A percentile compares a stretch with the other conserved stretches of the same genome.
These are phyloP conservation scores for Syzygium aqueum DNA, from an alignment of 345 rosid genomes.

Conservation along the genomic window DNA sequence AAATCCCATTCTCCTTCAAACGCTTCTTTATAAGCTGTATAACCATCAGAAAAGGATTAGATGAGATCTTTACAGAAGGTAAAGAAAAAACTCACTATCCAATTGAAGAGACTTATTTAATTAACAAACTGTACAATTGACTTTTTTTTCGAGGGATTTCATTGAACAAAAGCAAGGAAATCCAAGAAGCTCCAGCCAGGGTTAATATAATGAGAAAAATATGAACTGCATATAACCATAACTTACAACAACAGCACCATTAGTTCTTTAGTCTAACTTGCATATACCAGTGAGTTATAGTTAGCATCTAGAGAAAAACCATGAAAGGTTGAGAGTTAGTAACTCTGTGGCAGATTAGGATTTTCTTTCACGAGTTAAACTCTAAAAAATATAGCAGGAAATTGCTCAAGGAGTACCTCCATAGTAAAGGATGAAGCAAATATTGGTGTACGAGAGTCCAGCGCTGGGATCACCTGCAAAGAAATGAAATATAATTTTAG, in stretches of 20 bases:
- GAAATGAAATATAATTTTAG: constrained; percentile 6
- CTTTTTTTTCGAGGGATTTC: neutral
- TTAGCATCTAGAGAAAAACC: neutral
- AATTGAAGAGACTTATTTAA: neutral
- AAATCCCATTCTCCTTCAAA: constrained; percentile 91
- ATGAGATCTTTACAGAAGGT: neutral
- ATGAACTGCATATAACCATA: neutral
- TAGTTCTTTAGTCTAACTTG: neutral
- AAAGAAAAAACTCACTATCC: neutral
- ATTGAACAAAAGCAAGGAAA: neutral
- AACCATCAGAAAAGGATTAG: neutral
- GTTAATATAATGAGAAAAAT: neutral
- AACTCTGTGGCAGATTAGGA: neutral
- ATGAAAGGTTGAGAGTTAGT: neutral
- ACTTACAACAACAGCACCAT: neutral
- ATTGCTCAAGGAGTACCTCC: constrained; percentile 51
- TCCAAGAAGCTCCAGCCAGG: neutral
- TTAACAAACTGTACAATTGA: neutral
- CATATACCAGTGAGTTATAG: neutral
- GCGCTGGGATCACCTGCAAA: constrained; percentile 85
- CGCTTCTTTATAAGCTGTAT: constrained; percentile 86
- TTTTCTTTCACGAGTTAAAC: neutral
- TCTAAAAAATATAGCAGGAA: neutral
- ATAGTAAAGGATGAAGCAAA: constrained; percentile 93
- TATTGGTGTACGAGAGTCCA: constrained; percentile 81